Base-by-base conservation (phyloP, 1,139 yeast species). In the Williopsis jadinii region DNA sequence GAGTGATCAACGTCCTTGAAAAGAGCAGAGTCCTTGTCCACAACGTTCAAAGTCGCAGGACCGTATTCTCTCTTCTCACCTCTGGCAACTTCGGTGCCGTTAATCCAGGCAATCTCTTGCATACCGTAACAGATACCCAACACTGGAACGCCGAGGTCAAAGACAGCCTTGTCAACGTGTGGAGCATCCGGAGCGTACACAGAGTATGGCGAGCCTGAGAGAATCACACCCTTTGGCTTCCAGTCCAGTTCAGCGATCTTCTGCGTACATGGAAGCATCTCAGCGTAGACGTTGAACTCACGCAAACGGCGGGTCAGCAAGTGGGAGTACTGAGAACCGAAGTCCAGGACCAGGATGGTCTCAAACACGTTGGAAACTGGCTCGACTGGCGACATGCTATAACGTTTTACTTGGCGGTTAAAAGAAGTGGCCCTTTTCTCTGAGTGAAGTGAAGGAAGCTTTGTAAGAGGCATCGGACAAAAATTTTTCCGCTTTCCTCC, bases 51-150 rank as follows among this genome's bases (percentile, higher is more conserved):
- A 47, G 86, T 80, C 48, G 98, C 96, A 41, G 95, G 96, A 47
- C 99, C 99, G 64, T 92, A 92, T 70, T 92, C 99, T 68, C 98
- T 83, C 75, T 92, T 90, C 57, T 87, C 95, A 63, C 97, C 96
- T 66, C 96, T 84, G 45, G 86, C 87, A 48, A 92, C 98, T 56
- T 94, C 92, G 62, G 85, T 84, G 62, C 96, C 95, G 65, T 86
- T 87, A 61, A 90, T 84, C 97, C 97, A 92, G 41, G 98, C 98
- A 56, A 92, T 72, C 68, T 94, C 98, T 73, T 92, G 99, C 92
- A 92, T 85, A 67, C 99, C 99, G 67, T 92, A 92, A 70, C 99
- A 92, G 64, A 92, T 94, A 59, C 99, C 99, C 55, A 92, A 73
- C 60, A 92, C 84, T 51, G 99, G 99, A 34, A 92, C 97, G 45